Conservation (phyloP, 2,329 filamentous ascomycete species). For the Aspergillus alliaceus region DNA sequence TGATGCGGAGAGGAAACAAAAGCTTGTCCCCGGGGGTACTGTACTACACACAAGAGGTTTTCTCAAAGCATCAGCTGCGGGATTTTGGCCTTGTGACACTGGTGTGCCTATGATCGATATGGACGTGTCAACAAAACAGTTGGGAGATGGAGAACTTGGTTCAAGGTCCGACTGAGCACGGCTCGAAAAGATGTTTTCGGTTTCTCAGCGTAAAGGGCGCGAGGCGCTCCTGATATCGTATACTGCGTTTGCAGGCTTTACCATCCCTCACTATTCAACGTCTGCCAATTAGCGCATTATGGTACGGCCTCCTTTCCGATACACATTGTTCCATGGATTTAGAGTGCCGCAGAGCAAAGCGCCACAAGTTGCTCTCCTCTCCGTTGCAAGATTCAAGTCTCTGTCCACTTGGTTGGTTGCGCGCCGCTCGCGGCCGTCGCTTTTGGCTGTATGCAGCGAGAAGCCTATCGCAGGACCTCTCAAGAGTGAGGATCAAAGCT, state of each 20-base stretch:
- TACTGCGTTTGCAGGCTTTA: slow-evolving; percentile 15
- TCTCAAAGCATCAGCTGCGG: not conserved
- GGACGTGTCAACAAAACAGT: slow-evolving; percentile 22
- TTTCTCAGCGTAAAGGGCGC: slow-evolving; percentile 13
- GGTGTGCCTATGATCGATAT: slow-evolving; percentile 10
- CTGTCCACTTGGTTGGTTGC: slow-evolving; percentile 9
- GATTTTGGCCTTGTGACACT: slow-evolving; percentile 14
- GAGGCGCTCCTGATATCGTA: slow-evolving; percentile 8
- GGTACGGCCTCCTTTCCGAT: not conserved
- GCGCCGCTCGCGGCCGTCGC: not conserved
- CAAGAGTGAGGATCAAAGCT: slow-evolving; percentile 91
- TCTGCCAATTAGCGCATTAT: slow-evolving; percentile 1
- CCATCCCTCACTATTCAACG: slow-evolving; percentile 16
- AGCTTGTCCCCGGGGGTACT: slow-evolving; percentile 87
- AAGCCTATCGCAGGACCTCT: slow-evolving; percentile 68
- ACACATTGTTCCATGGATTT: not conserved
- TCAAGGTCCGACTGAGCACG: slow-evolving; percentile 12
- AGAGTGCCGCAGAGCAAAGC: slow-evolving; percentile 2
- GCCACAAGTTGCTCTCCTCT: slow-evolving; percentile 8
- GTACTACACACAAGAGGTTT: slow-evolving; percentile 72
- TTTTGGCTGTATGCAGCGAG: slow-evolving; percentile 20
- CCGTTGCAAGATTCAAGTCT: slow-evolving; percentile 4
- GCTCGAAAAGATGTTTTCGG: not conserved
- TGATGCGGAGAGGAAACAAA: slow-evolving; percentile 78
- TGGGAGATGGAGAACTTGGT: slow-evolving; percentile 24